Percentiles rank a stretch among this genome's conserved stretches.
Conservation (phyloP, 805 yeast species). For the Wickerhamiella cacticola region DNA sequence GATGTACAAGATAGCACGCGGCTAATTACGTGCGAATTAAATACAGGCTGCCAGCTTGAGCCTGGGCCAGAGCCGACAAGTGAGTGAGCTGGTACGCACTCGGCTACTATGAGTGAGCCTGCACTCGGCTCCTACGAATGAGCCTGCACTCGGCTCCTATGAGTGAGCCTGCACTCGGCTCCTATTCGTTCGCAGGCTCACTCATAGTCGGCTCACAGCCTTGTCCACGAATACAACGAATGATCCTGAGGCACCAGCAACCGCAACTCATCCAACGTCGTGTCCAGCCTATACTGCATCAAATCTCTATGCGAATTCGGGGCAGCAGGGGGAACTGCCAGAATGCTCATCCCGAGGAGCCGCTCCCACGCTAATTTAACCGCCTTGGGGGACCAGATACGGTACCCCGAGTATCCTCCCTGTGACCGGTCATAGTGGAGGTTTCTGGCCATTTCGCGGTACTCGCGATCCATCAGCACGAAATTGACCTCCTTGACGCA, state of each 20-base stretch:
- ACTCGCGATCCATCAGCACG: slow-evolving; percentile 68
- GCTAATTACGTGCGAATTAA: no score
- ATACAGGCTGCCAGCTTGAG: no score
- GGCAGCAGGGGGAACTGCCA: slow-evolving; percentile 31
- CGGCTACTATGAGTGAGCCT: no score
- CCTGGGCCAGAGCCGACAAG: no score
- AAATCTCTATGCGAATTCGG: slow-evolving; percentile 30
- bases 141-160: no score
- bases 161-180: no score
- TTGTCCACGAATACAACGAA: slow-evolving; percentile 33
- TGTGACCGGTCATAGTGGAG: slow-evolving; percentile 34
- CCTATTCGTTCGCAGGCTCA: no score
- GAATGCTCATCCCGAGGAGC: slow-evolving; percentile 42
- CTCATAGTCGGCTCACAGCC: no score
- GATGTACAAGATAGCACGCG: no score
- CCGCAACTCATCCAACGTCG: slow-evolving; percentile 27
- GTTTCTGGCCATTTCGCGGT: slow-evolving; percentile 40
- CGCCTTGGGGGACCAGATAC: slow-evolving; percentile 49
- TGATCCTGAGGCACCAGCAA: slow-evolving; percentile 29
- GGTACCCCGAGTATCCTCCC: slow-evolving; percentile 34
- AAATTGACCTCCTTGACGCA: slow-evolving; percentile 55
- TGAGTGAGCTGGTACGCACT: no score
- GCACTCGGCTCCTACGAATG: no score
- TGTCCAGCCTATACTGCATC: slow-evolving; percentile 27
- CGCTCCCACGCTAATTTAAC: slow-evolving; percentile 67